Conservation (phyloP, 2,329 filamentous ascomycete genomes). For the Clonostachys solani region DNA sequence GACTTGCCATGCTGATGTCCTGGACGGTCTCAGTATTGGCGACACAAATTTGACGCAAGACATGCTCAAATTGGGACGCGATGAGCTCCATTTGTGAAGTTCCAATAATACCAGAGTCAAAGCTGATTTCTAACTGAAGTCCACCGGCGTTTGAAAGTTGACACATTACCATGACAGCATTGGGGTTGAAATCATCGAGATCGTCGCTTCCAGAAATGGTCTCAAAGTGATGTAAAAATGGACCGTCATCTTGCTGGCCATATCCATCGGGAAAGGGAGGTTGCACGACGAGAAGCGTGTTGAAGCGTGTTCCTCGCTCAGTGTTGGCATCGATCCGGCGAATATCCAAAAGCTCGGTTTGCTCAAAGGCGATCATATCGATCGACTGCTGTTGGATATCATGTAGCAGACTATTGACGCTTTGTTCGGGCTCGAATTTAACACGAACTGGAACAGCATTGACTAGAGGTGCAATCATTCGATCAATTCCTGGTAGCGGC, state of each 20-base stretch:
- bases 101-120: background rate
- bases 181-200: background rate
- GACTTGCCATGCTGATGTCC: background rate
- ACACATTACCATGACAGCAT: background rate
- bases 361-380: constrained; percentile 4
- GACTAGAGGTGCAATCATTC: constrained; percentile 19
- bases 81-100: constrained; percentile 1
- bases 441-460: constrained; percentile 17
- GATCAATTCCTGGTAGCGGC: constrained; percentile 14
- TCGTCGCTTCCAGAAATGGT: constrained; percentile 1
- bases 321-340: constrained; percentile 1
- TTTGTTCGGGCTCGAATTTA: too few relatives aligned
- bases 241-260: too few relatives aligned
- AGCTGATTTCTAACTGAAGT: background rate
- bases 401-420: too few relatives aligned
- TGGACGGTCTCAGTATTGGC: too few relatives aligned
- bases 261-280: background rate
- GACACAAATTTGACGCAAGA: too few relatives aligned
- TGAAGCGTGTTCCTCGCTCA: background rate
- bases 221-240: background rate
- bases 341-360: constrained; percentile 9
- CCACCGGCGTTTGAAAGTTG: background rate
- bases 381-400: background rate
- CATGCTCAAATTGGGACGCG: background rate
- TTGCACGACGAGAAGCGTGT: constrained; percentile 1